These are phyloP conservation scores for Pseudozyma sp. DNA, from an alignment of 1,284 basidiomycete species.

Conservation along the genomic window DNA sequence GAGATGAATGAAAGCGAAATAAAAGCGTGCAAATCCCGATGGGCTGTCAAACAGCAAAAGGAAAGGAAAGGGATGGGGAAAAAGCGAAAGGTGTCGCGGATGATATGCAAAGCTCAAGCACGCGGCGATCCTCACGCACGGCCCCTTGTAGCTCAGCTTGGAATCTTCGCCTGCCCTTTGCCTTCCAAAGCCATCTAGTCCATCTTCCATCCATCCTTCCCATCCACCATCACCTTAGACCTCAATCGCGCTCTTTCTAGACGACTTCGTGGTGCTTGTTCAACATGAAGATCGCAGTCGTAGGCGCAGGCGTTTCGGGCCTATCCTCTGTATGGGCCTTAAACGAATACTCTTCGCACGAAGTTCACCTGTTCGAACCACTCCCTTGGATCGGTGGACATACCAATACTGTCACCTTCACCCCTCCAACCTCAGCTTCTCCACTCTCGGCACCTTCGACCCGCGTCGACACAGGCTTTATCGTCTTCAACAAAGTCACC, in stretches of 20 bases:
- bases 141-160: too few relatives aligned
- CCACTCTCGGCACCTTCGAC: conserved; percentile 18
- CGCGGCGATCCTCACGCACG: too few relatives aligned
- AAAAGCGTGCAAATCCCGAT: background rate
- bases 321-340: conserved; percentile 82
- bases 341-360: conserved; percentile 82
- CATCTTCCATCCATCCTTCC: background rate
- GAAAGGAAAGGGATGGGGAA: background rate
- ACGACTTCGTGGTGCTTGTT: background rate
- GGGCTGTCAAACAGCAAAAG: background rate
- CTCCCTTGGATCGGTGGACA: conserved; percentile 80
- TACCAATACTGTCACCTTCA: conserved; percentile 79
- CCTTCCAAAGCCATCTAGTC: too few relatives aligned
- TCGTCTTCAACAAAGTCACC: conserved; percentile 80
- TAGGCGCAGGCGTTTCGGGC: conserved; percentile 83
- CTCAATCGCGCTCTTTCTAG: too few relatives aligned
- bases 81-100: background rate
- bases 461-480: conserved; percentile 55
- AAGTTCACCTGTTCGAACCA: conserved; percentile 83
- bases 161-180: too few relatives aligned
- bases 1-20: too few relatives aligned
- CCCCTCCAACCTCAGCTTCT: conserved; percentile 54
- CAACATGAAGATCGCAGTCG: conserved; percentile 74
- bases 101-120: background rate
- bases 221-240: too few relatives aligned